Base-by-base conservation (phyloP, 495 filamentous ascomycete genomes). In the Aspergillus homomorphus region DNA sequence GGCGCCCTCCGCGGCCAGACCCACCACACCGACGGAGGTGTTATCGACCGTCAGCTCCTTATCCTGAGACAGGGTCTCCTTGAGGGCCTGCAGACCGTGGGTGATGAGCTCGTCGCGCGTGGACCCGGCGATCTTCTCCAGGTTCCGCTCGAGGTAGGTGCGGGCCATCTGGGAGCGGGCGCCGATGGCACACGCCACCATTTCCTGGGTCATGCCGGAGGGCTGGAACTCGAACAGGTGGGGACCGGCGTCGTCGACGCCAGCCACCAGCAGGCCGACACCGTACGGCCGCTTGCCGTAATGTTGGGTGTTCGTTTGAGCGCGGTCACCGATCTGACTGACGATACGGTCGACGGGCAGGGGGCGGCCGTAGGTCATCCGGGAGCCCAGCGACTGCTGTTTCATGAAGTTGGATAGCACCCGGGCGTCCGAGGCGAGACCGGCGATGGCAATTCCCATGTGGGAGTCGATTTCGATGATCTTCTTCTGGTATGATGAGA, bases 351-450 rank as follows among this genome's bases (percentile, higher is more conserved):
- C 85, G 70, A 98, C 78, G 16, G 89, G 89, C 66, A 98, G 92
- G 56, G 91, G 85, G 51, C 94, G 93, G 76, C 87, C 92, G 82
- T 96, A 98, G 56, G 92, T 95, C 68, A 98, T 89, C 68, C 91
- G 91, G 57, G 91, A 91, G 70, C 90, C 89, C 65, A 98, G 91
- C 52, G 89, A 95, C 77, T 98, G 94, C 77, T 96, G 91, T 80
- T 97, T 97, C 94, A 98, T 97, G 83, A 96, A 98, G 84, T 98
- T 98, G 80, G 92, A 96, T 66, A 98, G 92, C 68, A 98, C 94
- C 65, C 94, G 92, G 72, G 94, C 95, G 78, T 98, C 94, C 61
- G 94, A 96, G 55, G 95, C 93, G 58, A 98, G 90, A 60, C 94
- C 94, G 66, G 94, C 94, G 70, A 98, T 93, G 65, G 93, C 91